Percentiles rank a stretch among this genome's conserved stretches.
Conservation (phyloP, 1,139 yeast species). For the Lodderomyces parapsilosis region DNA sequence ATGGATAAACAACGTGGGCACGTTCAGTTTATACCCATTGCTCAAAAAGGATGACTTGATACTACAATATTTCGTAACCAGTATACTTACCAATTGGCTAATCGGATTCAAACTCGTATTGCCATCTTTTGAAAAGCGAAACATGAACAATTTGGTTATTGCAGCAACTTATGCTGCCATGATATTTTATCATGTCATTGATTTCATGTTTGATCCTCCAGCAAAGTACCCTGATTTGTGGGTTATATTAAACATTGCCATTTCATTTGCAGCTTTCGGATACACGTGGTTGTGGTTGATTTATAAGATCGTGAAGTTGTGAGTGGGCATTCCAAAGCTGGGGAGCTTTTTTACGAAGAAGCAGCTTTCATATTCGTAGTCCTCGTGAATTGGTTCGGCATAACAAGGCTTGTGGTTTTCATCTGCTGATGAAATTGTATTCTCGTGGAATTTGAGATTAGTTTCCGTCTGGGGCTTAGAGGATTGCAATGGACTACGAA, state of each 20-base stretch:
- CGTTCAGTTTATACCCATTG: constrained; percentile 87
- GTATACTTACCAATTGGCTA: constrained; percentile 78
- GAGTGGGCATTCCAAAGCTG: too few species aligned
- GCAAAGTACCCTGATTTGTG: constrained; percentile 74
- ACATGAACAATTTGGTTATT: constrained; percentile 60
- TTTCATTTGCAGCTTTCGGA: constrained; percentile 74
- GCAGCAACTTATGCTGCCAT: constrained; percentile 59
- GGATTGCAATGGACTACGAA: too few species aligned
- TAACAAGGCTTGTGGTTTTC: too few species aligned
- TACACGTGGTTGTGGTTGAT: constrained; percentile 79
- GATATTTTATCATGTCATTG: constrained; percentile 52
- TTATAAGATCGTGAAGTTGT: constrained; percentile 25
- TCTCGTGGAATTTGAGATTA: too few species aligned
- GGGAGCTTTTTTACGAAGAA: too few species aligned
- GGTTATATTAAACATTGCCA: constrained; percentile 70
- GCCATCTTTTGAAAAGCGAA: constrained; percentile 13
- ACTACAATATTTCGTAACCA: constrained; percentile 67
- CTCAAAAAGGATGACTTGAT: constrained; percentile 70
- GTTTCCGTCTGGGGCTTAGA: too few species aligned
- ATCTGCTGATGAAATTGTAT: too few species aligned
- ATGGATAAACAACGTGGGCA: constrained; percentile 85
- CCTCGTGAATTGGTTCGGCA: too few species aligned
- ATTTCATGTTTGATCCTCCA: constrained; percentile 54
- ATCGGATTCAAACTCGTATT: constrained; percentile 41
- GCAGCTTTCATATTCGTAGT: too few species aligned